Conservation (phyloP, 768 basidiomycete genomes). For the Tulasnella sp. region DNA sequence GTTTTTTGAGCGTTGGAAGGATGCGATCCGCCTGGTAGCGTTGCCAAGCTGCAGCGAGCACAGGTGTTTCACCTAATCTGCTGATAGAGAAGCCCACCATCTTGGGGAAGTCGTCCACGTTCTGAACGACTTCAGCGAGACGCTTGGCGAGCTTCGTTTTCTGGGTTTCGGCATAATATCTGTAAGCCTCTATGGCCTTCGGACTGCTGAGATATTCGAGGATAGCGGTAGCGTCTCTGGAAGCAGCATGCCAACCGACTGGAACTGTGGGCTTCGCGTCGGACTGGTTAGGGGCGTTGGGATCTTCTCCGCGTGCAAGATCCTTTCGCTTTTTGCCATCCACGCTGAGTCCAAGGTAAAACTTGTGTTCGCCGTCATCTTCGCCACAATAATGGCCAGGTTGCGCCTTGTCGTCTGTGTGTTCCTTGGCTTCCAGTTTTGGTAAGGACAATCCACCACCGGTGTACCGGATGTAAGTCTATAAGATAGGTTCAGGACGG, state of each 20-base stretch:
- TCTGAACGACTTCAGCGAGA: conserved; percentile 42
- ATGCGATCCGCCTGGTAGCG: not conserved
- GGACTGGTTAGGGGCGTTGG: conserved; percentile 39
- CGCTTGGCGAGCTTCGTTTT: conserved; percentile 45
- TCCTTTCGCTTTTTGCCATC: conserved; percentile 61
- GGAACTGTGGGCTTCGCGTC: conserved; percentile 25
- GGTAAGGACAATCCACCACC: conserved; percentile 39
- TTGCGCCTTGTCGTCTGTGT: conserved; percentile 31
- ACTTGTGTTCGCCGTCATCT: conserved; percentile 37
- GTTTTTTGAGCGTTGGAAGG: conserved; percentile 41
- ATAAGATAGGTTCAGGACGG: too few relatives aligned
- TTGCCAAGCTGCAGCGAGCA: conserved; percentile 45
- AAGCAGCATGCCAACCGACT: conserved; percentile 49
- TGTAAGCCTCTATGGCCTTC: conserved; percentile 51
- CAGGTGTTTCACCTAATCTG: conserved; percentile 51
- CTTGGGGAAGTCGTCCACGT: conserved; percentile 46
- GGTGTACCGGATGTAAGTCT: conserved; percentile 52
- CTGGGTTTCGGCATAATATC: conserved; percentile 47
- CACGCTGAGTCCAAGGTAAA: conserved; percentile 59
- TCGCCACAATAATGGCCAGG: conserved; percentile 36
- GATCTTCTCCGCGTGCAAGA: conserved; percentile 51
- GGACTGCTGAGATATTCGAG: conserved; percentile 50
- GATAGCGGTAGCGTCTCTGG: conserved; percentile 30
- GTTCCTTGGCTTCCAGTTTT: conserved; percentile 35
- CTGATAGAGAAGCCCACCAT: conserved; percentile 53